A percentile compares a stretch with the other conserved stretches of the same genome.
These are phyloP conservation scores for Cladophialophora chaetospira DNA, from an alignment of 2,329 filamentous ascomycete species.

Conservation along the genomic window DNA sequence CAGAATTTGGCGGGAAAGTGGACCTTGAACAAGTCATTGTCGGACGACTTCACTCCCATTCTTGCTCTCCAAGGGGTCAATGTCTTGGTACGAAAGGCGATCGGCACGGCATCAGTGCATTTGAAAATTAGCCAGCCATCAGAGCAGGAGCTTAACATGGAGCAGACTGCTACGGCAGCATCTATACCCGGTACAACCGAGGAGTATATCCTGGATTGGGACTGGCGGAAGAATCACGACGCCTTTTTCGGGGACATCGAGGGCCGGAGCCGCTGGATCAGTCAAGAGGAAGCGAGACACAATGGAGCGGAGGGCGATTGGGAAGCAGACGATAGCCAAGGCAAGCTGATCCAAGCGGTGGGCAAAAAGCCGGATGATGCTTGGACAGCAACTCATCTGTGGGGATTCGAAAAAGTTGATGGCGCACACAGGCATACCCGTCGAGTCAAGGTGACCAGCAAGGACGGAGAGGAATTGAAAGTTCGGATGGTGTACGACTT, in stretches of 20 bases:
- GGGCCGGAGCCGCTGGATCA: not conserved
- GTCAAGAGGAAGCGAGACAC: not conserved
- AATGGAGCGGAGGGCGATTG: not conserved
- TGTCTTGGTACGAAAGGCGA: not conserved
- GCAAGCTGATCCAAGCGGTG: not conserved
- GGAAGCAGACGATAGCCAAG: not conserved
- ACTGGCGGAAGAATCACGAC: not conserved
- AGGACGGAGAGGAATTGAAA: slow-evolving; percentile 20
- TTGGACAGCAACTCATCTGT: slow-evolving; percentile 1
- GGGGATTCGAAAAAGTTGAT: not conserved
- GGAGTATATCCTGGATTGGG: not conserved
- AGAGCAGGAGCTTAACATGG: not conserved
- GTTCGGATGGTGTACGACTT: slow-evolving; percentile 30
- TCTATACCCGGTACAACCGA: not conserved
- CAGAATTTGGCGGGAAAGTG: not conserved
- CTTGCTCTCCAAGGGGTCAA: not conserved
- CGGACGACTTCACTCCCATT: not conserved
- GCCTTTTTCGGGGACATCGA: not conserved
- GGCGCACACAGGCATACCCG: slow-evolving; percentile 13
- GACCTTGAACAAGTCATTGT: not conserved
- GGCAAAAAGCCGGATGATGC: not conserved
- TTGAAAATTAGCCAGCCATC: not conserved
- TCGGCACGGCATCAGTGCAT: not conserved
- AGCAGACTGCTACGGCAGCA: not conserved
- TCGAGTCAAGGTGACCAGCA: slow-evolving; percentile 20